These are phyloP conservation scores for Cryptococcus floricola DNA, from an alignment of 1,284 basidiomycete species.

Conservation along the genomic window DNA sequence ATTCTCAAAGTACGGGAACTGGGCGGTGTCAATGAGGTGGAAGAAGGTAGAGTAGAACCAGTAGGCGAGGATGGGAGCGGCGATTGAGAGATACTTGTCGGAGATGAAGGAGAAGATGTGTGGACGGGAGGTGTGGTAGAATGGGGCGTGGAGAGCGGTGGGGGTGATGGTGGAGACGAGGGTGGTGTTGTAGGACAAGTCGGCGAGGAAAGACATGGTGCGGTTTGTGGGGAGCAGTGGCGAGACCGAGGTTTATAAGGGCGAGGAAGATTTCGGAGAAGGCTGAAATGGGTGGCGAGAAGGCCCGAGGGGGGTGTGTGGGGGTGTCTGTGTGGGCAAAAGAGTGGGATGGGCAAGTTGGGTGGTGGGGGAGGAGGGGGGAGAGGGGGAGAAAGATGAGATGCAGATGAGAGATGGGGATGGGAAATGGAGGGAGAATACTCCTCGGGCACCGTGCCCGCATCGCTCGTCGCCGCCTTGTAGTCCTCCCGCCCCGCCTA, in stretches of 20 bases:
- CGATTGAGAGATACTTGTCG: slow-evolving; percentile 70
- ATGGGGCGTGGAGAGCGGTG: slow-evolving; percentile 31
- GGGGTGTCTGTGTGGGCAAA: background rate
- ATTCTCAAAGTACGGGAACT: slow-evolving; percentile 73
- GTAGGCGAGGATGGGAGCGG: slow-evolving; percentile 77
- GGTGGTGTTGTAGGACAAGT: slow-evolving; percentile 30
- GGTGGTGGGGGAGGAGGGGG: background rate
- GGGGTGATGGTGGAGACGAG: slow-evolving; percentile 41
- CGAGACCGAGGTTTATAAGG: background rate
- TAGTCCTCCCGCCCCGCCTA: too few species aligned
- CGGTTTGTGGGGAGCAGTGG: background rate
- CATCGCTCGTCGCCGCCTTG: too few species aligned
- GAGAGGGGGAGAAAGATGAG: background rate
- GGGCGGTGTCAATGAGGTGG: slow-evolving; percentile 70
- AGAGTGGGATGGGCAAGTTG: background rate
- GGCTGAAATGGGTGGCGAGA: background rate
- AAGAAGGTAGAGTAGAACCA: slow-evolving; percentile 81
- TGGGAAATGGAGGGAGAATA: background rate
- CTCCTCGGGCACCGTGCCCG: too few species aligned
- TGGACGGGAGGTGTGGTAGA: slow-evolving; percentile 61
- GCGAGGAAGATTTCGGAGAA: too few species aligned
- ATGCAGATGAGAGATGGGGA: background rate
- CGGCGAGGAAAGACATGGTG: slow-evolving; percentile 1
- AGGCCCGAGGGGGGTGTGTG: background rate
- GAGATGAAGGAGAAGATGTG: slow-evolving; percentile 59